A percentile compares a stretch with the other conserved stretches of the same genome.
phyloP scores from a whole-genome alignment of 805 yeast genomes.

The Starmerella geochares region DNA sequence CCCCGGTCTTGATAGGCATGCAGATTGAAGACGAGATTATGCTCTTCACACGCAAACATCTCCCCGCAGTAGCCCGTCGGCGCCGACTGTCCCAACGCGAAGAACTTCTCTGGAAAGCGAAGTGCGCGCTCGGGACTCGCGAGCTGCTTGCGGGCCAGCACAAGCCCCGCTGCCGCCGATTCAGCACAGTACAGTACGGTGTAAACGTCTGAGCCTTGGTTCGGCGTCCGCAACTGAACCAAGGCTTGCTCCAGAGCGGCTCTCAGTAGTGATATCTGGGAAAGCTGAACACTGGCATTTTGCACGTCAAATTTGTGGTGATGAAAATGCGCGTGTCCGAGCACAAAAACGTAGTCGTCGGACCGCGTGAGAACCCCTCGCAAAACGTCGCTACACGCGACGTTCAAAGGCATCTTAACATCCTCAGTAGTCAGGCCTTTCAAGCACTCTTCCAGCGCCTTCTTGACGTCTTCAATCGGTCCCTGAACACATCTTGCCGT shows the following conservation, averaged over 20 bases:
- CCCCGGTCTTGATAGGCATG: conserved; percentile 17
- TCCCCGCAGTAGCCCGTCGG: conserved; percentile 16
- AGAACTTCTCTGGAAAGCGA: conserved; percentile 13
- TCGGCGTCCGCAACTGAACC: conserved; percentile 3
- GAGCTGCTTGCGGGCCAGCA: neutral
- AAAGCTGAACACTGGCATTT: neutral
- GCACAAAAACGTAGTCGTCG: neutral
- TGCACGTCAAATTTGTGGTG: conserved; percentile 3
- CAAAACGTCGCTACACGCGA: conserved; percentile 17
- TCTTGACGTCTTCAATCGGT: neutral
- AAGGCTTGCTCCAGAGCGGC: conserved; percentile 5
- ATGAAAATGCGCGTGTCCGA: conserved; percentile 12
- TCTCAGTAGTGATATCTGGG: conserved; percentile 8
- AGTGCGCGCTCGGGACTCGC: conserved; percentile 7
- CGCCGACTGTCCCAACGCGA: neutral
- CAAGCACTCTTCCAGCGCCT: neutral
- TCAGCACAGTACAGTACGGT: neutral
- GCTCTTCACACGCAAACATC: conserved; percentile 13
- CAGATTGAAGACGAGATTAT: conserved; percentile 14
- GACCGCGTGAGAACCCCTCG: conserved; percentile 13
- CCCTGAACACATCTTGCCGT: neutral
- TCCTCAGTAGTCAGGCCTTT: neutral
- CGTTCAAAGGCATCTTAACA: conserved; percentile 17
- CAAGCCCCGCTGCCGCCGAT: neutral
- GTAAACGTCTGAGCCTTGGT: neutral